These are phyloP conservation scores for Wickerhamomyces sydowiorum DNA, from an alignment of 805 yeast genomes.

Conservation along the genomic window DNA sequence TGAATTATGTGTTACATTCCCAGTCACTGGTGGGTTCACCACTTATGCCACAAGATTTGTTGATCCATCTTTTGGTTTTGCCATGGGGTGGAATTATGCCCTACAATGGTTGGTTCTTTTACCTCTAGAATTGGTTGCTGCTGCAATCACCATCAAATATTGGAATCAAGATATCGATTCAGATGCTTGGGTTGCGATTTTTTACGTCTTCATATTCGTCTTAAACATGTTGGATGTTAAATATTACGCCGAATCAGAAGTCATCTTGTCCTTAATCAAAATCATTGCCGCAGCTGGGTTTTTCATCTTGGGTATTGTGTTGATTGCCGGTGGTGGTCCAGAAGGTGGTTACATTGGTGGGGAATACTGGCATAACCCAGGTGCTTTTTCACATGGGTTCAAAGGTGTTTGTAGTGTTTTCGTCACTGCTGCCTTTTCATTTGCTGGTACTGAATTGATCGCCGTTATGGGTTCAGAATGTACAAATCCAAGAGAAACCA, in stretches of 20 bases:
- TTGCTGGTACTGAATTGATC: slow-evolving; percentile 59
- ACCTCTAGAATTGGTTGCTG: slow-evolving; percentile 63
- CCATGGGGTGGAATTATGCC: slow-evolving; percentile 69
- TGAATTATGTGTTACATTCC: slow-evolving; percentile 64
- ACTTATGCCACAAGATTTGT: slow-evolving; percentile 56
- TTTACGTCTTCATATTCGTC: slow-evolving; percentile 42
- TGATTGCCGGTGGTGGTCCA: slow-evolving; percentile 53
- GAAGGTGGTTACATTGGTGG: slow-evolving; percentile 50
- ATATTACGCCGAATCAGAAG: slow-evolving; percentile 67
- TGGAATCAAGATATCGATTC: slow-evolving; percentile 47
- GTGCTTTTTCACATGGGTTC: slow-evolving; percentile 55
- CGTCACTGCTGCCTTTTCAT: slow-evolving; percentile 64
- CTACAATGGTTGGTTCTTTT: slow-evolving; percentile 59
- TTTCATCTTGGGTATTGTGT: slow-evolving; percentile 51
- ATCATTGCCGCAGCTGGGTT: slow-evolving; percentile 54
- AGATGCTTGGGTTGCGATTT: slow-evolving; percentile 53
- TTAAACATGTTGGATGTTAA: slow-evolving; percentile 51
- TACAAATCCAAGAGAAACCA: slow-evolving; percentile 50
- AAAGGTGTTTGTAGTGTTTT: slow-evolving; percentile 62
- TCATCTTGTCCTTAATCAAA: slow-evolving; percentile 51
- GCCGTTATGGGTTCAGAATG: slow-evolving; percentile 75
- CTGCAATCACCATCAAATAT: slow-evolving; percentile 48
- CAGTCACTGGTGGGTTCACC: slow-evolving; percentile 57
- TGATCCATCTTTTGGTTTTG: slow-evolving; percentile 65
- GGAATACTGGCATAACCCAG: slow-evolving; percentile 55